These are phyloP conservation scores for Lepiota brunneoincarnata DNA, from an alignment of 768 basidiomycete species.

Conservation along the genomic window DNA sequence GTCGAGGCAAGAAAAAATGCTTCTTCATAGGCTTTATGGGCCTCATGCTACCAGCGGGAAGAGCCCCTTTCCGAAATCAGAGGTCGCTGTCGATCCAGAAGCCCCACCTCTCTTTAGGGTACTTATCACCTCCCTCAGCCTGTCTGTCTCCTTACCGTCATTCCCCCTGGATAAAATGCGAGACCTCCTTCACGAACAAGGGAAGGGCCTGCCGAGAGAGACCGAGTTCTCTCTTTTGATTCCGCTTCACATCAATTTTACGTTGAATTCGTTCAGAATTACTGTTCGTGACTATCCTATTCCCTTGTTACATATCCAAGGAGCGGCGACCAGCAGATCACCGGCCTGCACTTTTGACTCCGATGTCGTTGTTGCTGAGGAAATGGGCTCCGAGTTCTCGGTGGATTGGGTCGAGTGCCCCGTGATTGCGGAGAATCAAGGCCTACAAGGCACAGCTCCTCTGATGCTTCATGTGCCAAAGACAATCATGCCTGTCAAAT, in stretches of 20 bases:
- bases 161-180: conserved; percentile 54
- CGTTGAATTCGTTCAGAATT: conserved; percentile 55
- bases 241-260: conserved; percentile 76
- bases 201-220: conserved; percentile 63
- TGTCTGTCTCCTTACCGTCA: conserved; percentile 57
- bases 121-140: conserved; percentile 52
- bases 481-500: conserved; percentile 94
- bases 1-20: conserved; percentile 43
- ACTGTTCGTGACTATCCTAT: conserved; percentile 87
- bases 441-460: conserved; percentile 45
- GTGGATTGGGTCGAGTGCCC: conserved; percentile 71
- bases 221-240: conserved; percentile 78
- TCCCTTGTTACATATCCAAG: conserved; percentile 57
- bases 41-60: conserved; percentile 22
- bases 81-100: conserved; percentile 30
- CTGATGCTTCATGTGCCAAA: conserved; percentile 74
- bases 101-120: conserved; percentile 71
- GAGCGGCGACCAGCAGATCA: conserved; percentile 17
- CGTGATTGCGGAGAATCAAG: conserved; percentile 56
- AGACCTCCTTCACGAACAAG: conserved; percentile 65
- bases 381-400: conserved; percentile 67
- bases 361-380: conserved; percentile 85
- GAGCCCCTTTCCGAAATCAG: conserved; percentile 40
- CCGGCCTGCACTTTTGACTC: conserved; percentile 65
- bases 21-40: conserved; percentile 45